Evolutionary conservation across 352 stramenopile genomes (phyloP), one percentile per base, ranked within the genome.

Genomic region (Globisporangium alternatum): DNA sequence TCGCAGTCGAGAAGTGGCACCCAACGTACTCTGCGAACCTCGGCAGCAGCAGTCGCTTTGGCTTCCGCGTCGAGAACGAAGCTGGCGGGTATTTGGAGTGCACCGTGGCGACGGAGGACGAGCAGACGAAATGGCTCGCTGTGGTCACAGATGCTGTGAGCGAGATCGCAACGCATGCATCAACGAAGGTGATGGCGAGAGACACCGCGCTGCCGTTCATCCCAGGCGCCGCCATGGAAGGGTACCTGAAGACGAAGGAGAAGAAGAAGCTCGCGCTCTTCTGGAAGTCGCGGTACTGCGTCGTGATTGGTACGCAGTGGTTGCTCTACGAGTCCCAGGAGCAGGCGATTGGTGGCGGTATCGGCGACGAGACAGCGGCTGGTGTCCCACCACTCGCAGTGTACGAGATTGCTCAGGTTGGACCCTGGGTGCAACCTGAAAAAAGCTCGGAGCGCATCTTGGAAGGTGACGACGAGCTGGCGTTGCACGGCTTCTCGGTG

Each of bases 261-360:
- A 72, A 69, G 47, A 94, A 90, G 58, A 87, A 83, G 53, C 78
- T 79, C 47, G 68, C 75, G 17, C 31, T 72, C 19, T 60, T 79
- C 51, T 91, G 82, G 82, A 81, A 79, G 55, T 75, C 68, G 3
- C 71, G 78, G n/a, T 93, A 91, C 59, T 86, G 77, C 22, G 85
- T 90, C 28, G 67, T 93, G 33, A 73, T 93, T 59, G 79, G 81
- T 7, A 79, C 80, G 21, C 77, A 91, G 60, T 87, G 80, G 77
- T 68, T 93, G 8, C 67, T 91, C 44, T 93, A 91, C 43, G 78
- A 87, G 43, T 86, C 64, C 8, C 85, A 93, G 57, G 60, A 77
- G 15, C 72, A 91, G 30, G 84, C 81, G 0, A 57, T 83, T n/a
- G 64, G 67, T 33, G 49, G 62, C 3, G 43, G 28, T 47, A 48